phyloP scores from a whole-genome alignment of 306 rosid genomes.

The Cucurbita pepo region DNA sequence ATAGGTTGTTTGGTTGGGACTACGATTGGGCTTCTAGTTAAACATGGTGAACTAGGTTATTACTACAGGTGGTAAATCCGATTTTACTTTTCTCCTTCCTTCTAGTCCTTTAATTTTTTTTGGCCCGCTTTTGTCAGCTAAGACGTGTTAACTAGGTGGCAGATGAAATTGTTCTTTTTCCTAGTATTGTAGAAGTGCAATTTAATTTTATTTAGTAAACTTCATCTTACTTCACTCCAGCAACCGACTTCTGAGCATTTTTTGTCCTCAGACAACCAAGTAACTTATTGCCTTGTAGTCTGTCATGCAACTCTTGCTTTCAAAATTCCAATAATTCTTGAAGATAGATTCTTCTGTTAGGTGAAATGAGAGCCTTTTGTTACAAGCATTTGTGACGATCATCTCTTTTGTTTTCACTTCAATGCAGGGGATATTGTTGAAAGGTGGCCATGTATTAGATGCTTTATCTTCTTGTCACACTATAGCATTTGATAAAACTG shows the following conservation, averaged over 20 bases:
- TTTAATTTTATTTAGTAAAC: too few species aligned
- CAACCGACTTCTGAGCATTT: neutral
- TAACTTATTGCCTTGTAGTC: neutral
- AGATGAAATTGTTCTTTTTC: too few species aligned
- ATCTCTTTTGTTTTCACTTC: slow-evolving; percentile 3
- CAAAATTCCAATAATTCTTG: neutral
- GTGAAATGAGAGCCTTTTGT: neutral
- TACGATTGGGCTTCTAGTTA: too few species aligned
- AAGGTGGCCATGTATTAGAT: slow-evolving; percentile 91
- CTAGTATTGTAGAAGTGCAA: too few species aligned
- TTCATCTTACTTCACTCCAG: too few species aligned
- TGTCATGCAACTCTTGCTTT: neutral
- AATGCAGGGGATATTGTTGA: slow-evolving; percentile 76
- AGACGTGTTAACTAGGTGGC: too few species aligned
- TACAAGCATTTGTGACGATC: neutral
- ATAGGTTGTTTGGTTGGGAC: too few species aligned
- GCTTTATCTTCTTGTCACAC: slow-evolving; percentile 87
- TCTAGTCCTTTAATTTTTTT: too few species aligned
- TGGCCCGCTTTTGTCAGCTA: too few species aligned
- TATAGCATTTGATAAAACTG: slow-evolving; percentile 94
- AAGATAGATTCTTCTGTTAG: neutral
- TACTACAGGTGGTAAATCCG: too few species aligned
- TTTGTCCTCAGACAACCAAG: neutral
- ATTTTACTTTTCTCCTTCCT: too few species aligned
- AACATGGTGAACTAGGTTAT: too few species aligned